phyloP scores from a whole-genome alignment of 345 rosid genomes.

The Eucalyptus cladocalyx region DNA sequence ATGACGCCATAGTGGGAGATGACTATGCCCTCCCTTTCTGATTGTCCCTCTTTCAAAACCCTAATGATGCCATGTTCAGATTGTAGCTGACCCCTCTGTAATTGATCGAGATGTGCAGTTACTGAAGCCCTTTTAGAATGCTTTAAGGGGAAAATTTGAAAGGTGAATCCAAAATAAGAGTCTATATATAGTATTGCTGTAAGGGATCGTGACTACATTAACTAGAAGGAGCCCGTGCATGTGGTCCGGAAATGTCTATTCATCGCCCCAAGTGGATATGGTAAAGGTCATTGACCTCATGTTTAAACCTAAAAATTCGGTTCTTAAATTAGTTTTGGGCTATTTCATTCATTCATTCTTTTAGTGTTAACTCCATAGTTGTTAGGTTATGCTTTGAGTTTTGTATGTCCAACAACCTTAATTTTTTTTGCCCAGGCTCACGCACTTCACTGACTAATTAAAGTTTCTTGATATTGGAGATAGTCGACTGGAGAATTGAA shows the following conservation, averaged over 20 bases:
- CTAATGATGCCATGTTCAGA: neutral
- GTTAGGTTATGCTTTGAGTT: neutral
- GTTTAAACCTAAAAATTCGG: too few relatives aligned
- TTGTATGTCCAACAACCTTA: too few relatives aligned
- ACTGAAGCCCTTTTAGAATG: neutral
- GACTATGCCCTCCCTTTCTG: neutral
- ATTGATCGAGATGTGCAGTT: neutral
- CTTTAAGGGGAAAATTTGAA: neutral
- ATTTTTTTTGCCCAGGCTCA: too few relatives aligned
- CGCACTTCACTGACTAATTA: neutral
- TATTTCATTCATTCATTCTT: neutral
- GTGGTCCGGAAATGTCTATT: neutral
- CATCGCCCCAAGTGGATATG: neutral
- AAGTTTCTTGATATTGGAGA: neutral
- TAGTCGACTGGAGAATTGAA: neutral
- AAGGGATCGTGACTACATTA: neutral
- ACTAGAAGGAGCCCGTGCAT: neutral
- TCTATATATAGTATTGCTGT: neutral
- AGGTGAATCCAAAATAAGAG: neutral
- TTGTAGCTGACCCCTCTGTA: neutral
- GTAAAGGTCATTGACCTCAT: neutral
- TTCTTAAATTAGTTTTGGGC: too few relatives aligned
- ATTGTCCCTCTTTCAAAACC: neutral
- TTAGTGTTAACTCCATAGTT: neutral
- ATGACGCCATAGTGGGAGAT: neutral